Conservation (phyloP, 139 green algal species). For the Auxenochlorella pyrenoidosa region DNA sequence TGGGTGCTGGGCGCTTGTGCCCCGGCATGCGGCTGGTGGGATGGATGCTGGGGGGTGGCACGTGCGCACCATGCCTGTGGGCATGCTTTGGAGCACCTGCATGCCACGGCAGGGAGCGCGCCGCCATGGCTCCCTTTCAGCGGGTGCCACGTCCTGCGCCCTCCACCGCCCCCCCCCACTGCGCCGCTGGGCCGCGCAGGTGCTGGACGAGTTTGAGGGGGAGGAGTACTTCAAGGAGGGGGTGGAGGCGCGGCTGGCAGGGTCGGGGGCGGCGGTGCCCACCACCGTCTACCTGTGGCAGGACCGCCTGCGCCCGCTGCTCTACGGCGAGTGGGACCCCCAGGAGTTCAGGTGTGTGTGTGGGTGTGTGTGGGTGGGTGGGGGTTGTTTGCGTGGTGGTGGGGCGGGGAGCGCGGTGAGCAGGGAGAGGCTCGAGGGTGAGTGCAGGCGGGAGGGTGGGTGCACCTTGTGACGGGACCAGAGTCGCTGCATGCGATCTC, state of each 20-base stretch:
- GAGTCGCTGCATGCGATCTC: no score
- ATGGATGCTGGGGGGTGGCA: background rate
- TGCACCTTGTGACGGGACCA: no score
- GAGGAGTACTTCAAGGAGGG: constrained; percentile 76
- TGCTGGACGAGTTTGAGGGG: constrained; percentile 70
- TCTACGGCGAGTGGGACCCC: constrained; percentile 67
- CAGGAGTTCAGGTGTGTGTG: constrained; percentile 54
- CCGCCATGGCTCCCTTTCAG: no score
- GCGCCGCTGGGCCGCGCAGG: background rate
- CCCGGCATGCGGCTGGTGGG: background rate
- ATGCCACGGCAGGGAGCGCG: no score
- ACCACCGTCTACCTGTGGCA: constrained; percentile 78
- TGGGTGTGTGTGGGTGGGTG: background rate
- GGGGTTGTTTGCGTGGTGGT: background rate
- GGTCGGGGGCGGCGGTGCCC: background rate
- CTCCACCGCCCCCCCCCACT: constrained; percentile 22
- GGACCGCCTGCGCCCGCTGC: constrained; percentile 46
- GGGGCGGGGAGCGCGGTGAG: background rate
- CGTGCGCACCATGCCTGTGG: background rate
- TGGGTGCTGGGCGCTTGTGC: background rate
- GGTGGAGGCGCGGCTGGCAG: background rate
- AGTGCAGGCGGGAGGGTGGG: background rate
- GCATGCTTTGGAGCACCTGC: no score
- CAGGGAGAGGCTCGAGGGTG: background rate
- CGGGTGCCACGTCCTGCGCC: background rate